Conservation (phyloP, 2,329 filamentous ascomycete species). For the Tothia fuscella region DNA sequence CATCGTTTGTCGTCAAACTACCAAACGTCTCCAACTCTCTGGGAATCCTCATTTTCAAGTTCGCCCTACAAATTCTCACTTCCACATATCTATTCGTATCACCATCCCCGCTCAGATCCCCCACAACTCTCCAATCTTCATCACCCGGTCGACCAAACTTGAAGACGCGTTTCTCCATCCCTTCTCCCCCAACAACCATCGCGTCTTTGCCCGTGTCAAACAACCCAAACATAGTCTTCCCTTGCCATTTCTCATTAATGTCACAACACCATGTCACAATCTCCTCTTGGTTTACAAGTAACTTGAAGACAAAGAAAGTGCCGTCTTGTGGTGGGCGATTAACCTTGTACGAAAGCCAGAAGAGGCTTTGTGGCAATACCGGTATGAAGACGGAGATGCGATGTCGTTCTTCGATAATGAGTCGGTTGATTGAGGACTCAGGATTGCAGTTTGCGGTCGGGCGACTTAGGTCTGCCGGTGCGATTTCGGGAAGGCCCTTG, state of each 20-base stretch:
- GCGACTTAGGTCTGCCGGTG: no score
- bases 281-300: constrained; percentile 27
- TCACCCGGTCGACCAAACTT: constrained; percentile 3
- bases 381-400: constrained; percentile 7
- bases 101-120: background rate
- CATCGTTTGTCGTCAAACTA: no score
- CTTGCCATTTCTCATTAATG: constrained; percentile 29
- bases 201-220: constrained; percentile 20
- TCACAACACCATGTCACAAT: constrained; percentile 34
- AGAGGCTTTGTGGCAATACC: constrained; percentile 3
- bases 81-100: constrained; percentile 24
- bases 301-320: constrained; percentile 33
- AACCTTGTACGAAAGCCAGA: constrained; percentile 8
- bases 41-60: constrained; percentile 26
- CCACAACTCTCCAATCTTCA: background rate
- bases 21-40: constrained; percentile 19
- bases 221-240: constrained; percentile 34
- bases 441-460: background rate
- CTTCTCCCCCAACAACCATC: constrained; percentile 15
- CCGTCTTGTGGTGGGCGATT: background rate
- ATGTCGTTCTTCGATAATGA: background rate
- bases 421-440: background rate
- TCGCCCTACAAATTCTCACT: constrained; percentile 29
- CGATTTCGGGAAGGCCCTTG: constrained; percentile 6
- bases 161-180: constrained; percentile 30